Conservation (phyloP, 2,329 filamentous ascomycete genomes). For the Talaromyces sp. region DNA sequence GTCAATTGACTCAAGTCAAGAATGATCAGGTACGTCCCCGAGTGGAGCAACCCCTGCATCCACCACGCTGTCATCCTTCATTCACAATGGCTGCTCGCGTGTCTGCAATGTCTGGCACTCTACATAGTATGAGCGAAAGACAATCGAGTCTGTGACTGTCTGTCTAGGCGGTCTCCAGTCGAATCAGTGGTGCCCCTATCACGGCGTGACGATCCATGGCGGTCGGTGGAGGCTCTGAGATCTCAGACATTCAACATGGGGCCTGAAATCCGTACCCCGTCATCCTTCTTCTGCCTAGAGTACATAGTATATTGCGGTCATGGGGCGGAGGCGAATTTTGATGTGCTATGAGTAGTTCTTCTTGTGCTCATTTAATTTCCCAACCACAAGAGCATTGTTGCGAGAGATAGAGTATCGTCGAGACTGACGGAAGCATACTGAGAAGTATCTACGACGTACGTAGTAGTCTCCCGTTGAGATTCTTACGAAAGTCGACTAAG, state of each 20-base stretch:
- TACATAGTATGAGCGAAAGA: not conserved
- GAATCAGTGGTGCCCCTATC: not conserved
- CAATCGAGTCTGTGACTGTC: not conserved
- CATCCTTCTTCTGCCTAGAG: not conserved
- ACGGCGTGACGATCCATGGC: constrained; percentile 7
- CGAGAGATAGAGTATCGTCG: not conserved
- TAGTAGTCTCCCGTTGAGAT: not conserved
- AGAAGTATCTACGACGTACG: not conserved
- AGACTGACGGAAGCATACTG: not conserved
- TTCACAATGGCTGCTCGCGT: constrained; percentile 6
- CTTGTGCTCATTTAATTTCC: not conserved
- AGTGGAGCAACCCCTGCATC: constrained; percentile 9
- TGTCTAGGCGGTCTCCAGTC: not conserved
- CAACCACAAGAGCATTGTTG: too few species aligned
- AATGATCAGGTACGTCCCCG: not conserved
- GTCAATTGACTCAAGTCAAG: not conserved
- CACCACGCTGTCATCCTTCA: not conserved
- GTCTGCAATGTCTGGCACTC: not conserved
- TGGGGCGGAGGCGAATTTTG: not conserved
- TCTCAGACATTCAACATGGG: not conserved
- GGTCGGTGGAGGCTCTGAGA: constrained; percentile 2
- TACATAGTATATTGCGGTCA: not conserved
- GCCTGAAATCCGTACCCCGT: not conserved
- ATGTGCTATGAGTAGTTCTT: too few species aligned
- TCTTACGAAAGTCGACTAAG: not conserved